Conservation (phyloP, 1,284 basidiomycete species). For the Pseudozyma hubeiensis region DNA sequence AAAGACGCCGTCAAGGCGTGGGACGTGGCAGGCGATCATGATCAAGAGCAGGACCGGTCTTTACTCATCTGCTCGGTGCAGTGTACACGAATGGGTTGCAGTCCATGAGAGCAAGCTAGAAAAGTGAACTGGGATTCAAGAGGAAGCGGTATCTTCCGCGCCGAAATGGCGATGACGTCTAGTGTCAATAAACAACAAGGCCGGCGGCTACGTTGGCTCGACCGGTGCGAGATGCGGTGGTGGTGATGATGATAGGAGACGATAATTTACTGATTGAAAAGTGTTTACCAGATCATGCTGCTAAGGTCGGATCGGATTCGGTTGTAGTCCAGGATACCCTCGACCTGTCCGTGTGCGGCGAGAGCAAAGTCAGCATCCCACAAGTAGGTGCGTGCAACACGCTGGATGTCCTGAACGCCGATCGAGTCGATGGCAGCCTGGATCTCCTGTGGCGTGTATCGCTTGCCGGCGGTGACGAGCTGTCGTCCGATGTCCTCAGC, state of each 20-base stretch:
- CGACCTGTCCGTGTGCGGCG: slow-evolving; percentile 68
- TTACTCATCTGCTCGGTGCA: too few species aligned
- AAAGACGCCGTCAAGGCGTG: too few species aligned
- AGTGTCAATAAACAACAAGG: slow-evolving; percentile 12
- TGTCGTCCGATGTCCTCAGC: slow-evolving; percentile 99
- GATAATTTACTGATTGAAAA: background rate
- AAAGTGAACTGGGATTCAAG: slow-evolving; percentile 21
- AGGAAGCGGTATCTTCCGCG: slow-evolving; percentile 34
- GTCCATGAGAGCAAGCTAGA: slow-evolving; percentile 14
- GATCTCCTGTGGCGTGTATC: slow-evolving; percentile 88
- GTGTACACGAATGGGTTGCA: too few species aligned
- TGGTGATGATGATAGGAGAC: slow-evolving; percentile 5
- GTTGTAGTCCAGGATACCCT: slow-evolving; percentile 78
- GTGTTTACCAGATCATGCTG: slow-evolving; percentile 66
- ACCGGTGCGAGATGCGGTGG: slow-evolving; percentile 1
- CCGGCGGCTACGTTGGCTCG: background rate
- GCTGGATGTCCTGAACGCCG: slow-evolving; percentile 87
- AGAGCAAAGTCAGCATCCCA: slow-evolving; percentile 84
- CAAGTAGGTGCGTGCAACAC: slow-evolving; percentile 93
- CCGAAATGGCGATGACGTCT: slow-evolving; percentile 30
- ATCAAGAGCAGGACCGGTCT: too few species aligned
- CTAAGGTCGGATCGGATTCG: slow-evolving; percentile 69
- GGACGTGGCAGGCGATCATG: too few species aligned
- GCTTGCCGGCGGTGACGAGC: slow-evolving; percentile 86
- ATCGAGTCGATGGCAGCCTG: slow-evolving; percentile 92